Percentiles rank a stretch among this genome's conserved stretches.
Evolutionary conservation across 2,329 filamentous ascomycete genomes (phyloP).

Genomic region (Pseudogymnoascus sp.): DNA sequence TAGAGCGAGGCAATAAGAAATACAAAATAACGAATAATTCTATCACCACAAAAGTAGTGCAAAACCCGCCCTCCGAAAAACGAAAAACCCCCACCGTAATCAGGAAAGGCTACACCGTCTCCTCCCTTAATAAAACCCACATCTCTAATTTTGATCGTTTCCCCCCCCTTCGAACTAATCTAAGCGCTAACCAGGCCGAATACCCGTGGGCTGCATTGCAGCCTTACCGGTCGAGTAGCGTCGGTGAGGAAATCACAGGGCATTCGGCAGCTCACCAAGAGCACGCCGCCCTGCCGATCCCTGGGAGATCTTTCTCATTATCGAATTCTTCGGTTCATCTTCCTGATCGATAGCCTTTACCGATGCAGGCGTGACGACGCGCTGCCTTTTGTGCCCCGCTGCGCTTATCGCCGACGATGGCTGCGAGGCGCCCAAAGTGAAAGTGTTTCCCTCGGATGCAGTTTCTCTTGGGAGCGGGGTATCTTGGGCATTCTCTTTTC

Average conservation of each 20-base stretch:
- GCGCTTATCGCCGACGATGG: slow-evolving; percentile 16
- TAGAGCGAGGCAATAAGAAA: slow-evolving; percentile 7
- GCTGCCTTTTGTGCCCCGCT: slow-evolving; percentile 33
- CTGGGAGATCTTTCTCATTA: slow-evolving; percentile 4
- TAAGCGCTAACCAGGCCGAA: not conserved
- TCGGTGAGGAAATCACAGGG: not conserved
- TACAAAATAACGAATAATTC: slow-evolving; percentile 3
- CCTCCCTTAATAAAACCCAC: slow-evolving; percentile 3
- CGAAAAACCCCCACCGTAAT: not conserved
- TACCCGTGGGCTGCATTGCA: slow-evolving; percentile 5
- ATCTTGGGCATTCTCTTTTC: slow-evolving; percentile 21
- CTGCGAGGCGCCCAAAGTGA: slow-evolving; percentile 16
- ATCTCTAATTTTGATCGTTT: slow-evolving; percentile 4
- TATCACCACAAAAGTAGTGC: slow-evolving; percentile 4
- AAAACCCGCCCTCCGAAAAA: not conserved
- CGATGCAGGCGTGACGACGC: slow-evolving; percentile 39
- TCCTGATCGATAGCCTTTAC: slow-evolving; percentile 40
- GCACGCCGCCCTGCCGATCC: slow-evolving; percentile 2
- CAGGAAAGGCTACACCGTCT: not conserved
- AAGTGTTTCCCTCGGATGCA: slow-evolving; percentile 9
- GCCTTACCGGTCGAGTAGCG: slow-evolving; percentile 5
- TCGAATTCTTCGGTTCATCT: slow-evolving; percentile 33
- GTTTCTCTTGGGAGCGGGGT: slow-evolving; percentile 9
- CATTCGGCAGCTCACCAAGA: slow-evolving; percentile 4
- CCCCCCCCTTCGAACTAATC: not conserved